Conservation (phyloP, 23 red algal species). For the Agarophyton chilense region DNA sequence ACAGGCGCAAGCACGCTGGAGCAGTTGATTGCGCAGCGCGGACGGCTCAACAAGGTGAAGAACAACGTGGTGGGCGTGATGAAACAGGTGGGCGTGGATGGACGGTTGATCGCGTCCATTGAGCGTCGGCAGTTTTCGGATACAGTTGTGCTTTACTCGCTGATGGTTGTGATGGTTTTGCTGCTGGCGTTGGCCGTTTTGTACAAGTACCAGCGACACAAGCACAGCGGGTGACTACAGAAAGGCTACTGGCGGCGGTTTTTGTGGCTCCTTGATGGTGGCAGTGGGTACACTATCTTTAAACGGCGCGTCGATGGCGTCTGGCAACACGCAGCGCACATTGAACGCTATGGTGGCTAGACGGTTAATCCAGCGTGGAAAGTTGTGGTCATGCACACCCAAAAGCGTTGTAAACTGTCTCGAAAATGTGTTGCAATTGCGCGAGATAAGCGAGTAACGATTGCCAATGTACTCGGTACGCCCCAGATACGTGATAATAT, state of each 20-base stretch:
- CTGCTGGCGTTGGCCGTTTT: slow-evolving; percentile 28
- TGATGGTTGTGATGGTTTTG: slow-evolving; percentile 36
- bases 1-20: slow-evolving; percentile 36
- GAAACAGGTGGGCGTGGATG: slow-evolving; percentile 39
- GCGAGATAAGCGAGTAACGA: slow-evolving; percentile 60
- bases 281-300: slow-evolving; percentile 19
- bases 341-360: slow-evolving; percentile 56
- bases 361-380: slow-evolving; percentile 74
- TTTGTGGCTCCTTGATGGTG: slow-evolving; percentile 49
- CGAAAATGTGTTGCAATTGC: slow-evolving; percentile 80
- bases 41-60: slow-evolving; percentile 16
- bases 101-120: slow-evolving; percentile 48
- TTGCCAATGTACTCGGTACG: slow-evolving; percentile 49
- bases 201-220: slow-evolving; percentile 55
- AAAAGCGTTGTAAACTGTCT: slow-evolving; percentile 20
- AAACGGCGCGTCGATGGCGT: slow-evolving; percentile 38
- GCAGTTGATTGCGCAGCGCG: slow-evolving; percentile 16
- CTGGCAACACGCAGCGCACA: slow-evolving; percentile 64
- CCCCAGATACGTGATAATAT: slow-evolving; percentile 51
- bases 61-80: slow-evolving; percentile 52
- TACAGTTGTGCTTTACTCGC: slow-evolving; percentile 38
- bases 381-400: slow-evolving; percentile 24
- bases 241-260: slow-evolving; percentile 34
- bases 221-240: background rate
- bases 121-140: slow-evolving; percentile 51